Conservation (phyloP, 2,329 filamentous ascomycete species). For the Fusarium paranaense region DNA sequence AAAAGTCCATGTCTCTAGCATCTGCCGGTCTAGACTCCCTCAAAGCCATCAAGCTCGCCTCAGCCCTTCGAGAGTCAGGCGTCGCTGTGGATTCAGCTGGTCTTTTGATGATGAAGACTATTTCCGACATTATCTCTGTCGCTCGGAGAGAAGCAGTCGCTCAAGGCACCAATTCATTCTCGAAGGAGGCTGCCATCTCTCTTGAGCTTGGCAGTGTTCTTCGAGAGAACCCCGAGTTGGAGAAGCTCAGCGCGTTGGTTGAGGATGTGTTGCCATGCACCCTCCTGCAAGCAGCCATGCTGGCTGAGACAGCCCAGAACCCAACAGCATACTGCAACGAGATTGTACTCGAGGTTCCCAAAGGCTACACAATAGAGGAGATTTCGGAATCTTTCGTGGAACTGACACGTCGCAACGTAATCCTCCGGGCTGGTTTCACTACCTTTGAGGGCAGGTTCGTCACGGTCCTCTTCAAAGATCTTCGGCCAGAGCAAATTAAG, state of each 20-base stretch:
- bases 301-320: conserved; percentile 75
- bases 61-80: conserved; percentile 68
- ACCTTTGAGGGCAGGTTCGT: conserved; percentile 55
- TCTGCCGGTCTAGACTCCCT: conserved; percentile 74
- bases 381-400: conserved; percentile 62
- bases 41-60: conserved; percentile 64
- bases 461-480: conserved; percentile 68
- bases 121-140: conserved; percentile 47
- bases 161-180: background rate
- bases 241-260: conserved; percentile 41
- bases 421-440: conserved; percentile 80
- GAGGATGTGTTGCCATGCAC: conserved; percentile 72
- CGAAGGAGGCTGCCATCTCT: conserved; percentile 25
- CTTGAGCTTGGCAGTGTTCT: conserved; percentile 32
- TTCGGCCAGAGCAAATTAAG: conserved; percentile 58
- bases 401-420: conserved; percentile 68
- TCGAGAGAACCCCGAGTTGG: conserved; percentile 21
- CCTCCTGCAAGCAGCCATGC: conserved; percentile 82
- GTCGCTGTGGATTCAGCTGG: conserved; percentile 68
- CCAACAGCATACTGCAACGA: conserved; percentile 80
- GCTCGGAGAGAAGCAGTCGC: conserved; percentile 8
- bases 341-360: conserved; percentile 71
- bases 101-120: conserved; percentile 68
- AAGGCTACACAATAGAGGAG: conserved; percentile 46
- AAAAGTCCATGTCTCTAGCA: conserved; percentile 57